Percentiles rank a stretch among this genome's conserved stretches.
Conservation (phyloP, 192 early-diverging fungal species). For the Linderina pennispora region DNA sequence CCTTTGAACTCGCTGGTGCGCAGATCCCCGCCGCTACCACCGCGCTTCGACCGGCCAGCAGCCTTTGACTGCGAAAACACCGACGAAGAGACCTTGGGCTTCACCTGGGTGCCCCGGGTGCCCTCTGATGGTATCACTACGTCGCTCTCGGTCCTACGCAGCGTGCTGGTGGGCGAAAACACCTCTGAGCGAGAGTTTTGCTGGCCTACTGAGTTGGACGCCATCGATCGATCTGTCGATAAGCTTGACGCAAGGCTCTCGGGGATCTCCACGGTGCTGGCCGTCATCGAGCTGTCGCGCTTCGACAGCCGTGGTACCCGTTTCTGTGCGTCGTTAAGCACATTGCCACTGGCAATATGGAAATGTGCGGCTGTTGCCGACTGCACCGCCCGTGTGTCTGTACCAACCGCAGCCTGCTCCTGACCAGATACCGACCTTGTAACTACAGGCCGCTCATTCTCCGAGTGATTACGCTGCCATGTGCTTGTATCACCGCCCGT, state of each 20-base stretch:
- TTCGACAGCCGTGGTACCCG: slow-evolving; percentile 9
- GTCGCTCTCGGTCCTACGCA: too few species aligned
- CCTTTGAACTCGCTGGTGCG: slow-evolving; percentile 30
- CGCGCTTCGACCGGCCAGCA: slow-evolving; percentile 14
- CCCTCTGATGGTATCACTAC: too few species aligned
- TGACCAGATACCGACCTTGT: too few species aligned
- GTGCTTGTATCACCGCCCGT: too few species aligned
- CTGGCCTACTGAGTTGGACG: too few species aligned
- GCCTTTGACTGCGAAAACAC: slow-evolving; percentile 1
- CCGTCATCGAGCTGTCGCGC: slow-evolving; percentile 20
- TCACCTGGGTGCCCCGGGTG: slow-evolving; percentile 3
- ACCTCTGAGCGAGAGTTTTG: too few species aligned
- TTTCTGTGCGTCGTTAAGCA: too few species aligned
- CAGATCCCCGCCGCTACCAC: slow-evolving; percentile 31
- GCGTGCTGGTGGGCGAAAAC: too few species aligned
- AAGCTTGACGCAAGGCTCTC: slow-evolving; percentile 12
- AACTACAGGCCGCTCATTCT: too few species aligned
- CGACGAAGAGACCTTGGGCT: too few species aligned
- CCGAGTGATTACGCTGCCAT: too few species aligned
- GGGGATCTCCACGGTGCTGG: slow-evolving; percentile 21
- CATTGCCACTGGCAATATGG: slow-evolving; percentile 19
- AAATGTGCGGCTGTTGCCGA: slow-evolving; percentile 22
- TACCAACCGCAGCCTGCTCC: not conserved
- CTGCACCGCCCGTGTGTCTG: not conserved
- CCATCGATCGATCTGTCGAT: slow-evolving; percentile 1